Conservation (phyloP, 2,329 filamentous ascomycete species). For the Fusarium scirpi region DNA sequence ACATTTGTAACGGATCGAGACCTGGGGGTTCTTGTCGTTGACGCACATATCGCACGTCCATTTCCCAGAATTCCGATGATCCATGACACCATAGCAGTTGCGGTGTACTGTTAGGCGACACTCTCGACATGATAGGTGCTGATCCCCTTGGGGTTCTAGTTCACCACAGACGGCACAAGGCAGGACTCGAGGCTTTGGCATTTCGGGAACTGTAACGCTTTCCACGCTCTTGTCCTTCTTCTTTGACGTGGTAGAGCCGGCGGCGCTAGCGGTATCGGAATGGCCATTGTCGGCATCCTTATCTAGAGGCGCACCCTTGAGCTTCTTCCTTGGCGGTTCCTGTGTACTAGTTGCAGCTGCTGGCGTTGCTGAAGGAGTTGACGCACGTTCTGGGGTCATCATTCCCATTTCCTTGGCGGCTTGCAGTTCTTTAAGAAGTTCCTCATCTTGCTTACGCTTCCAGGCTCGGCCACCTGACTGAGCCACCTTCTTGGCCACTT, state of each 20-base stretch:
- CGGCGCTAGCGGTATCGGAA: conserved; percentile 60
- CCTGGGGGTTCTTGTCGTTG: conserved; percentile 91
- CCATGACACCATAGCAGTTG: conserved; percentile 87
- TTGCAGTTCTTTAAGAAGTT: conserved; percentile 80
- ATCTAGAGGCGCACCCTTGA: conserved; percentile 66
- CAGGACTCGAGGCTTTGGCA: conserved; percentile 80
- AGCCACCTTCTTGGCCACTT: conserved; percentile 87
- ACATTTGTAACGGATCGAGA: conserved; percentile 96
- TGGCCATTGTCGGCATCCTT: conserved; percentile 62
- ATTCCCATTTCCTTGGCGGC: conserved; percentile 70
- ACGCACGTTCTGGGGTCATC: conserved; percentile 58
- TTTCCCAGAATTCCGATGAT: conserved; percentile 77
- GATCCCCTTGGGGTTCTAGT: conserved; percentile 76
- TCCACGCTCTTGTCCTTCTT: conserved; percentile 70
- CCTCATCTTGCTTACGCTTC: conserved; percentile 92
- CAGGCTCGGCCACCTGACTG: conserved; percentile 83
- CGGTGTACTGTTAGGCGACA: conserved; percentile 93
- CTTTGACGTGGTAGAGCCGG: conserved; percentile 56
- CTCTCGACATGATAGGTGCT: conserved; percentile 83
- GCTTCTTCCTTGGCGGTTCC: conserved; percentile 74
- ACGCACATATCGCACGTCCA: conserved; percentile 97
- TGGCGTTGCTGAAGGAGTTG: conserved; percentile 48
- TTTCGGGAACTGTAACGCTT: conserved; percentile 75
- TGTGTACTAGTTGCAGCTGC: conserved; percentile 45
- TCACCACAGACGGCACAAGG: conserved; percentile 88